Evolutionary conservation across 805 yeast species (phyloP), one percentile per base, ranked within the genome.

Genomic region (Saccharomyces paradoxus): DNA sequence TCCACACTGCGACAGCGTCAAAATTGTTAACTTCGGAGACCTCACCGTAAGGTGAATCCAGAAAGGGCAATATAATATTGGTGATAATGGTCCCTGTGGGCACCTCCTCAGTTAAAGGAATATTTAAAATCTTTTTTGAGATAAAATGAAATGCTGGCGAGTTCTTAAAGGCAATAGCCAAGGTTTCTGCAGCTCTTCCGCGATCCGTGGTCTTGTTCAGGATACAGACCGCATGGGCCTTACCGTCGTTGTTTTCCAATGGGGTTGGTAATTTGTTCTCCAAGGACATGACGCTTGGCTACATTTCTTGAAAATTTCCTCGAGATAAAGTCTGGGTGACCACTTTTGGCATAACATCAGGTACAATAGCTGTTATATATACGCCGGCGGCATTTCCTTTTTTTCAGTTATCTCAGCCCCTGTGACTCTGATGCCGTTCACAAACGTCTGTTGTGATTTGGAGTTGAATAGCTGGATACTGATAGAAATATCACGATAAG

Each of bases 1-100:
- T 61, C 63, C 66, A 67, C 37, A 69, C 58, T 17, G 69, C 68
- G 21, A 66, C 71, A 27, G 72, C 71, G 56, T 69, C 66, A 56
- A 63, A 69, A 52, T 66, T 56, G 54, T 68, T 68, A 29, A 65
- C 64, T 54, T 70, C 67, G 27, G 62, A 60, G 14, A 69, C 49
- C 46, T 69, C 71, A 27, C 71, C 74, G 41, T 70, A 70, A 17
- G 44, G 44, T 29, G 62, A 54, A 54, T 69, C 70, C 47, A 60
- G 53, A 52, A 62, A 67, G 50, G 57, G 55, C 3, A 67, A 53
- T 10, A 63, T 54, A 41, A 63, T 53, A 48, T 65, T 59, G 13
- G 67, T 62, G 46, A 63, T 61, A 22, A 62, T 57, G 49, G 70
- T 60, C 30, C 53, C 60, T 51, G 56, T 56, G 10, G 66, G 60